Percentiles rank a stretch among this genome's conserved stretches.
Conservation (phyloP, 306 rosid species). For the Trichosanthes cucumerina region DNA sequence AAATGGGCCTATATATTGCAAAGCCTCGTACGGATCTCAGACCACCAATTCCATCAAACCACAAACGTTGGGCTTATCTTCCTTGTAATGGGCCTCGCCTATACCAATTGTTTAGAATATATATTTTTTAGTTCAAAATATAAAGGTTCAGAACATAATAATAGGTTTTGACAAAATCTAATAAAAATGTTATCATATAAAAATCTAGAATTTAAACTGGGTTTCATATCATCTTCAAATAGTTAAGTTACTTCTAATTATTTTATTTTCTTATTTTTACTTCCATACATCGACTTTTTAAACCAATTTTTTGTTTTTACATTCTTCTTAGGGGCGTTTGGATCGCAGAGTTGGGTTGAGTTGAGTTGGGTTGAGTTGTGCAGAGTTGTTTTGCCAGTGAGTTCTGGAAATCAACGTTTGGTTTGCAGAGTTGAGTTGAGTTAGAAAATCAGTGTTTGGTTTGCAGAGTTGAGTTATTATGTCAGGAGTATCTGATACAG, state of each 20-base stretch:
- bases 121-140: too few species aligned
- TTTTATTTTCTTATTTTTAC: neutral
- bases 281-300: neutral
- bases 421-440: too few species aligned
- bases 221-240: neutral
- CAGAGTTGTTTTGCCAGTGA: too few species aligned
- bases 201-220: neutral
- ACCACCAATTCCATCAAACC: neutral
- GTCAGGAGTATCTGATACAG: too few species aligned
- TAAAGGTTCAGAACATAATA: neutral
- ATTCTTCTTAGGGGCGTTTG: too few species aligned
- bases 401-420: too few species aligned
- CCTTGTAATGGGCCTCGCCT: neutral
- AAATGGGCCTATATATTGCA: neutral
- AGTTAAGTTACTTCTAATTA: too few species aligned
- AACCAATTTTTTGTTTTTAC: neutral
- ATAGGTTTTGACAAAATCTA: neutral
- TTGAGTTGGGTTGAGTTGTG: too few species aligned
- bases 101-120: neutral
- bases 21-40: neutral
- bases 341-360: too few species aligned
- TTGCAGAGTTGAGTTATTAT: too few species aligned
- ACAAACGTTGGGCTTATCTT: neutral
- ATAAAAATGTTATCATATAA: neutral
- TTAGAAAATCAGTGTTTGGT: too few species aligned